phyloP scores from a whole-genome alignment of 23 red algal species.

The Gracilaria caudata region DNA sequence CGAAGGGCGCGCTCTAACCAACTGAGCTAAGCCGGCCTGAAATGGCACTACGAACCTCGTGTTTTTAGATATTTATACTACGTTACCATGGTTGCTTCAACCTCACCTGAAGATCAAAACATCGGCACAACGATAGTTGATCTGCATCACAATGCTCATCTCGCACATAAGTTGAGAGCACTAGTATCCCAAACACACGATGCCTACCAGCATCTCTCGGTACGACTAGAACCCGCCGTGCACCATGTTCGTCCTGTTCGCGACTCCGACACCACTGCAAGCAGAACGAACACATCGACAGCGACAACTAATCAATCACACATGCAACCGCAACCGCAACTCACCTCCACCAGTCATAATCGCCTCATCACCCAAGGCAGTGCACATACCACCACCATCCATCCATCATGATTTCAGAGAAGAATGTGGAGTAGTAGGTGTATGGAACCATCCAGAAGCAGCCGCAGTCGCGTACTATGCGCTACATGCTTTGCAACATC shows the following conservation, averaged over 20 bases:
- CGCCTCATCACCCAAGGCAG: neutral
- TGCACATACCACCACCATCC: neutral
- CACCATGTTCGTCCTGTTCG: neutral
- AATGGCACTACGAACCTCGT: neutral
- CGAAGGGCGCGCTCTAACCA: constrained; percentile 85
- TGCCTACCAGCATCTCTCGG: neutral
- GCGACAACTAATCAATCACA: neutral
- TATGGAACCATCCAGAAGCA: constrained; percentile 62
- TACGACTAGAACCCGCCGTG: neutral
- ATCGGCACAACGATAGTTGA: neutral
- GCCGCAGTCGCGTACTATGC: constrained; percentile 86
- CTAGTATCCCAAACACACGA: too few relatives aligned
- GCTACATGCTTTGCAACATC: constrained; percentile 93
- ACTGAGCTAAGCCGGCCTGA: constrained; percentile 74
- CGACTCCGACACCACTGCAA: neutral
- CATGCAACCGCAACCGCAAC: neutral
- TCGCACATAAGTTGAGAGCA: too few relatives aligned
- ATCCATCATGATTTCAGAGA: constrained; percentile 42
- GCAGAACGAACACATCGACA: neutral
- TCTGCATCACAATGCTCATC: neutral
- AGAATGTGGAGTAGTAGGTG: constrained; percentile 96
- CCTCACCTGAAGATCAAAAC: neutral
- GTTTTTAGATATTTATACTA: too few relatives aligned
- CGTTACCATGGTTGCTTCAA: neutral
- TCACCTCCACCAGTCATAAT: neutral